Evolutionary conservation across 768 basidiomycete genomes (phyloP), one percentile per base, ranked within the genome.

Genomic region (Termitomyces sp.): DNA sequence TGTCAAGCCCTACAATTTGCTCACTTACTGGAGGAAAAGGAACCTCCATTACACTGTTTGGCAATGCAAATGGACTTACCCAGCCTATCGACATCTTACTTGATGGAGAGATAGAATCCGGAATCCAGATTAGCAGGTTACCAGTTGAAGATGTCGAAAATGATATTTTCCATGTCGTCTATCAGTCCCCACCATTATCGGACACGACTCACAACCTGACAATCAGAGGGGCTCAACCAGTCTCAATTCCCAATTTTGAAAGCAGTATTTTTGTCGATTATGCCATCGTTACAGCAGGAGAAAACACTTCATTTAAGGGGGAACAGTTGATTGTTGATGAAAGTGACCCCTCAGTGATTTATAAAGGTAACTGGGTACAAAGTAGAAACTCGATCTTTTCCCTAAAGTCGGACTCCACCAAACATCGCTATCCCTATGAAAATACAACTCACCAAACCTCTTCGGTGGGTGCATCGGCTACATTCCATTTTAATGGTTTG

Each of bases 391-490:
- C 20, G 5, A 8, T 22, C 32, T 3, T 29, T 16, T 7, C 13
- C 16, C 5, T 1, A 0, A 1, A 3, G 29, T 29, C 29, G 29
- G 6, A 9, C 6, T 4, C 3, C 8, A 2, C 0, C 2, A 14
- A 4, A 4, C 6, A 26, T 3, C 29, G 18, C 32, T 22, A 50
- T 50, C 13, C 48, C 8, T 50, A 24, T 36, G 34, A 8, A 50
- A 50, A 50, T 10, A 36, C 31, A 16, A 22, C 7, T 24, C 48
- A 36, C 13, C 32, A 36, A 24, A 46, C 44, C 26, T 5, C 44
- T 18, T 32, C 47, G 2, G 0, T 0, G n/a, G 32, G 20, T 16
- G 20, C 48, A 9, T 16, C 32, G 4, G 48, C 31, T 14, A n/a
- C 3, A 7, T 34, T 49, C 4, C 31, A 24, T 0, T 49, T 49